phyloP scores from a whole-genome alignment of 2,329 filamentous ascomycete genomes.

The Xylariaceae sp. region DNA sequence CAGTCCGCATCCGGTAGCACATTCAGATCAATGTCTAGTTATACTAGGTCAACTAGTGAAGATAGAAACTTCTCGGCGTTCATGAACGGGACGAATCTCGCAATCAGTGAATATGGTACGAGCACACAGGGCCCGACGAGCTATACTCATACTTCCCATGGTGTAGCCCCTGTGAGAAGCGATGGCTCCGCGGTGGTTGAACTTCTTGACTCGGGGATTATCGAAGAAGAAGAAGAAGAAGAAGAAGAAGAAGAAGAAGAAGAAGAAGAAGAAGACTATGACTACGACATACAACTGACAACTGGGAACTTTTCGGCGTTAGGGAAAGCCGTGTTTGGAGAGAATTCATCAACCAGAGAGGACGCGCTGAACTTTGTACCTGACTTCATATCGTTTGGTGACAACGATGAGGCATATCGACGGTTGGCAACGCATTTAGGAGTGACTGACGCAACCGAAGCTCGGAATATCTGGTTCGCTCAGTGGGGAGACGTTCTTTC shows the following conservation, averaged over 20 bases:
- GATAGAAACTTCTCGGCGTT: constrained; percentile 37
- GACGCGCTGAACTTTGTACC: constrained; percentile 48
- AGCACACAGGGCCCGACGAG: constrained; percentile 19
- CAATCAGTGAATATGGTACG: constrained; percentile 9
- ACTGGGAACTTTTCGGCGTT: constrained; percentile 21
- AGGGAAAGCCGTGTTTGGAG: constrained; percentile 27
- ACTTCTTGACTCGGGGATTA: constrained; percentile 25
- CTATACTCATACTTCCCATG: constrained; percentile 8
- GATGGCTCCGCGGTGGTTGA: constrained; percentile 30
- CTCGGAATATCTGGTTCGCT: constrained; percentile 44
- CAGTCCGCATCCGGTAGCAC: constrained; percentile 10
- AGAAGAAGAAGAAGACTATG: constrained; percentile 21
- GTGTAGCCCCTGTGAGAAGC: constrained; percentile 3
- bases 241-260: too few relatives aligned
- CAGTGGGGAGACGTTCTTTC: constrained; percentile 54
- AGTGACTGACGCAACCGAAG: constrained; percentile 34
- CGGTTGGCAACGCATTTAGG: constrained; percentile 36
- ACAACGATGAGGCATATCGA: constrained; percentile 12
- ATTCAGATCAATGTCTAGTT: constrained; percentile 29
- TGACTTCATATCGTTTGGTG: constrained; percentile 33
- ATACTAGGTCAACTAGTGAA: constrained; percentile 29
- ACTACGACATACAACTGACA: constrained; percentile 18
- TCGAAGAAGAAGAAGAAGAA: too few relatives aligned
- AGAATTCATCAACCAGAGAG: constrained; percentile 24
- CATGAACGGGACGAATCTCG: constrained; percentile 24